Evolutionary conservation across 331 rosid species (phyloP).

Genomic region (Malus hybrid): DNA sequence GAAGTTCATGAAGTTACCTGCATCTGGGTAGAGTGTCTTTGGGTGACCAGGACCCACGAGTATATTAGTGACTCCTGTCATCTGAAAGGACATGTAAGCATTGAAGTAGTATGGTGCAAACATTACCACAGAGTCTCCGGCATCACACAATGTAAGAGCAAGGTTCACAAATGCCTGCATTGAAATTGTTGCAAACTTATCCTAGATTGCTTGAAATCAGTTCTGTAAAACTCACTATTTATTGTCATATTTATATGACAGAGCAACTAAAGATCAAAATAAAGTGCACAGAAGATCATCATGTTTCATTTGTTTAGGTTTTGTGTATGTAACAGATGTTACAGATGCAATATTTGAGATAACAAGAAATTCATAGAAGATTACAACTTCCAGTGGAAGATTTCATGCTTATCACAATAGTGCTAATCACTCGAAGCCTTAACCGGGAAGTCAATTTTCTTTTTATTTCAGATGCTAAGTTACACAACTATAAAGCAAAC

Average conservation of each 20-base stretch:
- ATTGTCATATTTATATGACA: background rate
- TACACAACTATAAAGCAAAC: background rate
- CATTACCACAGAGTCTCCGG: constrained; percentile 92
- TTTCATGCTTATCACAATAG: background rate
- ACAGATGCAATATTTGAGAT: background rate
- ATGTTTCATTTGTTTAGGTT: background rate
- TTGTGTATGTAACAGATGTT: background rate
- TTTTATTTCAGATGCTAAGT: background rate
- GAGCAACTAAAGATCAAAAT: background rate
- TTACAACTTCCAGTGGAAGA: background rate
- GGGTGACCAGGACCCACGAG: constrained; percentile 78
- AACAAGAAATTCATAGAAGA: background rate
- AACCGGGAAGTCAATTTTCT: background rate
- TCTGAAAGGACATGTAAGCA: constrained; percentile 94
- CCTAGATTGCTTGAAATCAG: too few species aligned
- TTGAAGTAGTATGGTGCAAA: constrained; percentile 99
- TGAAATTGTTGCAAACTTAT: background rate
- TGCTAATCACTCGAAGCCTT: background rate
- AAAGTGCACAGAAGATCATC: background rate
- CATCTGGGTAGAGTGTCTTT: constrained; percentile 79
- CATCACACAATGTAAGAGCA: constrained; percentile 89
- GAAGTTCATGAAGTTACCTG: constrained; percentile 39
- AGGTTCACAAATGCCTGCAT: constrained; percentile 97
- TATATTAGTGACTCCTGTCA: constrained; percentile 91
- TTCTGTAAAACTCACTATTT: too few species aligned